Conservation (phyloP, 108 stramenopile genomes). For the Nannochloropsis gaditana region DNA sequence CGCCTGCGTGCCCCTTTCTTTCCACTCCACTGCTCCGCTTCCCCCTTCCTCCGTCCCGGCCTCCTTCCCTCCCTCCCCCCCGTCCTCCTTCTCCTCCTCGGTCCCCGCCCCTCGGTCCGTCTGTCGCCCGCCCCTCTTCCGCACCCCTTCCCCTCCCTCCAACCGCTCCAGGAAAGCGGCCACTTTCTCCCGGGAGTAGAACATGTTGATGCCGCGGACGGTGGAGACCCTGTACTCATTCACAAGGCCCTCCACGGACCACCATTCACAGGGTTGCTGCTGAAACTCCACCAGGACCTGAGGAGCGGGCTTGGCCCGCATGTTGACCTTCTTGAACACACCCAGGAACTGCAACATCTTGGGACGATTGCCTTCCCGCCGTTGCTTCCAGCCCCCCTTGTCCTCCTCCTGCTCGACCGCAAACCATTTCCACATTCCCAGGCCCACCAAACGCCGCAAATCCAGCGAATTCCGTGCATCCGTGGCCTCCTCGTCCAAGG, state of each 20-base stretch:
- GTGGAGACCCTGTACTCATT: not conserved
- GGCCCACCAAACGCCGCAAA: not conserved
- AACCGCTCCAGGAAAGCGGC: not conserved
- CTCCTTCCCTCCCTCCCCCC: not conserved
- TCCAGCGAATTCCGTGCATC: not conserved
- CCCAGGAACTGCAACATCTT: not conserved
- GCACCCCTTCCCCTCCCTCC: not conserved
- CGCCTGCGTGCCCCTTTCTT: not conserved
- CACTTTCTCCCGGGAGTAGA: not conserved
- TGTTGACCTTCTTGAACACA: not conserved
- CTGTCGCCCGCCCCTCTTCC: not conserved
- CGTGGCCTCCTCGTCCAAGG: conserved; percentile 11
- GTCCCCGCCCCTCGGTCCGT: not conserved
- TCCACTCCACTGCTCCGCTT: not conserved
- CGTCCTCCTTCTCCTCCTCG: not conserved
- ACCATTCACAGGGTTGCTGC: not conserved
- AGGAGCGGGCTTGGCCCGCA: not conserved
- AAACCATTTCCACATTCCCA: not conserved
- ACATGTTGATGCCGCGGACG: not conserved
- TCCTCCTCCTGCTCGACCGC: not conserved
- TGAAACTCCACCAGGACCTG: not conserved
- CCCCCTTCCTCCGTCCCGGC: not conserved
- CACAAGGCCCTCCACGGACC: not conserved
- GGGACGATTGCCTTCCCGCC: not conserved
- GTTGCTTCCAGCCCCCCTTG: not conserved